These are phyloP conservation scores for Auricularia auricula-judae DNA, from an alignment of 768 basidiomycete genomes.

Conservation along the genomic window DNA sequence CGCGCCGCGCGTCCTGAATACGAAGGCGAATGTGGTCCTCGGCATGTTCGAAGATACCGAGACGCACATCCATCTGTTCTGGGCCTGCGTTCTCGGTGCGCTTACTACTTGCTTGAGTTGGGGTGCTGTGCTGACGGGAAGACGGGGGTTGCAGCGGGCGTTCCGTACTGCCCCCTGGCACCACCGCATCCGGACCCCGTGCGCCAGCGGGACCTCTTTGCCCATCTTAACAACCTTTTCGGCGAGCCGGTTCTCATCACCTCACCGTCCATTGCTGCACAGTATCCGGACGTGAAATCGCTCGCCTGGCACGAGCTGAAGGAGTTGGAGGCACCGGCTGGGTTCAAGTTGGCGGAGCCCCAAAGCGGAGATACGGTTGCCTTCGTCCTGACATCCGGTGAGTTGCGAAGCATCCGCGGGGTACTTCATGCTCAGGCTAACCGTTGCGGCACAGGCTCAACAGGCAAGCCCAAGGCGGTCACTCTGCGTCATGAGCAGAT, in stretches of 20 bases:
- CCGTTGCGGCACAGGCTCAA: slow-evolving; percentile 14
- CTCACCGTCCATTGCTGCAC: neutral
- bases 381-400: slow-evolving; percentile 28
- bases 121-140: neutral
- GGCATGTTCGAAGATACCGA: slow-evolving; percentile 20
- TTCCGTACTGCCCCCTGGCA: slow-evolving; percentile 21
- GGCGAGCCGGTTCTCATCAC: slow-evolving; percentile 13
- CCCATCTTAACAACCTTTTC: slow-evolving; percentile 19
- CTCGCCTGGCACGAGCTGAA: slow-evolving; percentile 1
- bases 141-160: slow-evolving; percentile 12
- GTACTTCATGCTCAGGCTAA: neutral
- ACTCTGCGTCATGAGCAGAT: slow-evolving; percentile 29
- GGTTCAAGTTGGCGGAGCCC: neutral
- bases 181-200: slow-evolving; percentile 21
- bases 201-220: slow-evolving; percentile 16
- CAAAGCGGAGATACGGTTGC: slow-evolving; percentile 1
- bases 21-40: slow-evolving; percentile 16
- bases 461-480: slow-evolving; percentile 34
- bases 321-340: neutral
- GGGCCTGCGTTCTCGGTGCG: slow-evolving; percentile 22
- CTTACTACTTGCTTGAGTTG: neutral
- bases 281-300: slow-evolving; percentile 2
- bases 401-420: too few relatives aligned
- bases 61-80: slow-evolving; percentile 20
- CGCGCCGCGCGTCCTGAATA: slow-evolving; percentile 13